Base-by-base conservation (phyloP, 495 filamentous ascomycete genomes). In the Chaetomium fimeti region DNA sequence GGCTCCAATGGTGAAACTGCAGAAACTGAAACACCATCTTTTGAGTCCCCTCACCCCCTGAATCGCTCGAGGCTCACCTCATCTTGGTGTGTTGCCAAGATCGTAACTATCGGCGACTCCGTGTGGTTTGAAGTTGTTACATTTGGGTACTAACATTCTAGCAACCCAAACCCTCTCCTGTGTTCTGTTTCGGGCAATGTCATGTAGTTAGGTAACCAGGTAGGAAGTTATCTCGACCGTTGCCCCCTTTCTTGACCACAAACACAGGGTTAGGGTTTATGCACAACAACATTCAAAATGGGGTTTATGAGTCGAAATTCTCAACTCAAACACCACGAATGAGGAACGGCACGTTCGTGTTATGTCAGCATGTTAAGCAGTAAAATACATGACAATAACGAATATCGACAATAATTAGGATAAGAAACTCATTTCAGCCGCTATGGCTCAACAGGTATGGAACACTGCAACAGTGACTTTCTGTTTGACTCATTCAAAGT, bases 371-470 rank as follows among this genome's bases (percentile, higher is more conserved):
- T 11, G 1, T 36, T 36, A 36, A 36, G 32, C 32, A 5, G 1
- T 11, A 36, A 36, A 36, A 11, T 36, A 36, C 32, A 36, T 36
- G 7, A 11, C 3, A 36, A 11, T 36, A 36, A 5, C 32, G 12
- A 36, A 36, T 36, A 36, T 11, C 27, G 20, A 57, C 3, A 25
- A 27, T 16, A 16, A n/a, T n/a, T 18, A 22, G 22, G 24, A 32
- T 5, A 38, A 3, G 5, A 43, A 20, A 2, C 2, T 25, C 12
- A 28, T 9, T 36, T 12, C 29, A 2, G 28, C 25, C 11, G 28
- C 38, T 28, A 51, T 70, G 61, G 47, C 54, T 38, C 42, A 57
- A 51, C 60, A 55, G 32, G 67, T 69, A 45, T 40, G 15, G 11
- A 58, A 5, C 1, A 49, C 18, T 6, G 5, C 24, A 24, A 49